Evolutionary conservation across 306 rosid genomes (phyloP), one percentile per base, ranked within the genome.

Genomic region (Argentina anserina): DNA sequence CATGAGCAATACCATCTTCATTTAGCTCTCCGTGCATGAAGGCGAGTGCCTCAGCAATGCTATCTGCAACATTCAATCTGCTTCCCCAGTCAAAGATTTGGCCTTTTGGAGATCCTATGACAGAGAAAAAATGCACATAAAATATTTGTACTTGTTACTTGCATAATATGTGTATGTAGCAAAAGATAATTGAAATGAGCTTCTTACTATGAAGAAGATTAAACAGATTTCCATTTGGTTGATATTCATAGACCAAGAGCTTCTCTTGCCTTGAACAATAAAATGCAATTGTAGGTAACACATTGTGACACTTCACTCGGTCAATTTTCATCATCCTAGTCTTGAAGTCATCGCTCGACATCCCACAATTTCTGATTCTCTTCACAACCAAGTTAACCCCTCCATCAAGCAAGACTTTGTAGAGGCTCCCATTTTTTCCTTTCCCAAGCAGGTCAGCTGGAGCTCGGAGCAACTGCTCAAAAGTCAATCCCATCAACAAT

Each of bases 221-320:
- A 84, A 86, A 89, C 83, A 91, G 96, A 65, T 88, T 89, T n/a
- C 96, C 96, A 52, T 89, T 86, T 8, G 79, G 88, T 75, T 78
- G 82, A 77, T 62, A 88, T 42, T 90, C 89, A 82, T 90, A 88
- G 1, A 85, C 90, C 82, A 89, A 73, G 58, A 91, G 90, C 82
- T 89, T 89, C 85, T 89, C 97, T 80, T 87, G 90, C 47, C 70
- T 83, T 42, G 97, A 80, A 78, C 88, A 87, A 78, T 84, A 89
- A 75, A 82, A 91, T n/a, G 96, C 91, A 75, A 87, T 77, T 49
- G 83, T 82, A 15, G 90, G 85, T 61, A 87, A 61, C 7, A 87
- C 84, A 52, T 63, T 63, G 15, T 76, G 81, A 77, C 88, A 94
- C 83, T 81, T 87, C 64, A 59, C 83, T 55, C 74, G 75, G 37